phyloP scores from a whole-genome alignment of 2,329 filamentous ascomycete genomes.

The Ophiocordyceps australis region DNA sequence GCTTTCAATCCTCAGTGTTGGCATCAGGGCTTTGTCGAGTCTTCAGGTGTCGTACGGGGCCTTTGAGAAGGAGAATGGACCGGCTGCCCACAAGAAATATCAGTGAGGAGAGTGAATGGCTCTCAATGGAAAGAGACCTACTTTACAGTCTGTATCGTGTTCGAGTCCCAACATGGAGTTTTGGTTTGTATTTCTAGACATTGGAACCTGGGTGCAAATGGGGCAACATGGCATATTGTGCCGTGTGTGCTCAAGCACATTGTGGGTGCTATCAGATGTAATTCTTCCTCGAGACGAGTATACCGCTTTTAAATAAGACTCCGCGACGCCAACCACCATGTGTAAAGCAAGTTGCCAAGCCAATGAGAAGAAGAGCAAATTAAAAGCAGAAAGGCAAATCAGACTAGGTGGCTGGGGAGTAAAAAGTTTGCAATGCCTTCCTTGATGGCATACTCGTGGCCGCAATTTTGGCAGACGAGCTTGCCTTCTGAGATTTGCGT shows the following conservation, averaged over 20 bases:
- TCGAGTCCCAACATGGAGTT: conserved; percentile 6
- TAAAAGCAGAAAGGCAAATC: conserved; percentile 4
- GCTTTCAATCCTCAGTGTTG: conserved; percentile 61
- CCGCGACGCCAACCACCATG: no score
- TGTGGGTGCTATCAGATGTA: no score
- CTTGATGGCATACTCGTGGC: conserved; percentile 84
- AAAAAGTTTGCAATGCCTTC: conserved; percentile 96
- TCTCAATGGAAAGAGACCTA: no score
- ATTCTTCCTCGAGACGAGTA: no score
- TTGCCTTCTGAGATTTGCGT: conserved; percentile 81
- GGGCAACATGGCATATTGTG: no score
- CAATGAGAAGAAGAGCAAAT: neutral
- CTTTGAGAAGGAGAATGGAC: conserved; percentile 91
- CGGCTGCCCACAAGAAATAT: conserved; percentile 68
- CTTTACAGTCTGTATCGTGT: no score
- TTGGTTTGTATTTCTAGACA: conserved; percentile 2
- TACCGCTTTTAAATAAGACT: no score
- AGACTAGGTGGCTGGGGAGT: conserved; percentile 78
- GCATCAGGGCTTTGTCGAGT: conserved; percentile 56
- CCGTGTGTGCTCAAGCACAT: no score
- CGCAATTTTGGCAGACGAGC: conserved; percentile 78
- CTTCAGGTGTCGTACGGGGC: conserved; percentile 84
- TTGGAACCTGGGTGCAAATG: no score
- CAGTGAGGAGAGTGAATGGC: no score
- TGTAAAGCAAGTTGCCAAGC: no score